Conservation (phyloP, 2,329 filamentous ascomycete species). For the Aspergillus niger region DNA sequence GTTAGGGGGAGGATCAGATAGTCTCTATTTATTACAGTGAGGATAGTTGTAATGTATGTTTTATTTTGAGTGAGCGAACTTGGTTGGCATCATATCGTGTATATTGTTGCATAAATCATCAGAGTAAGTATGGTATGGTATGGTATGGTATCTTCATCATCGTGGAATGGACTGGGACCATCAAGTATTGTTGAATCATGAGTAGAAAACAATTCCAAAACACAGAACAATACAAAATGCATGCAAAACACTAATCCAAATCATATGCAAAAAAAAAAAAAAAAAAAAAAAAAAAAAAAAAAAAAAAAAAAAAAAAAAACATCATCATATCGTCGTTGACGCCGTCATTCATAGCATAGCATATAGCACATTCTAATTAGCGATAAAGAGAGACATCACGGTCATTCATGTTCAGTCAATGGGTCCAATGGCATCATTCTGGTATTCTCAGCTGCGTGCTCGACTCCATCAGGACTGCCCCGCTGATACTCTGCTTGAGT, state of each 20-base stretch:
- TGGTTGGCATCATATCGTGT: constrained; percentile 2
- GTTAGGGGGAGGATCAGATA: constrained; percentile 30
- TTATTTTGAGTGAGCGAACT: constrained; percentile 4
- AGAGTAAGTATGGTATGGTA: not conserved
- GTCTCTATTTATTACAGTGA: not conserved
- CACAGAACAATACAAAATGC: too few species aligned
- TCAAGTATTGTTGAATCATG: too few species aligned
- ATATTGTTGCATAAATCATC: too few species aligned
- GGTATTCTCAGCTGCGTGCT: constrained; percentile 18
- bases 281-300: constrained; percentile 12
- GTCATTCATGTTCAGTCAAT: not conserved
- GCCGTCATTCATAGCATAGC: not conserved
- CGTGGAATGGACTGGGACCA: too few species aligned
- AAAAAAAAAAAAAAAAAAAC: constrained; percentile 11
- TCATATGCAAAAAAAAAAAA: constrained; percentile 6
- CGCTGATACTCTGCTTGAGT: constrained; percentile 55
- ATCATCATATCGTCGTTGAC: constrained; percentile 12
- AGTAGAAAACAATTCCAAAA: too few species aligned
- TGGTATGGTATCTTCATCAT: not conserved
- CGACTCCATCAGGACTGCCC: constrained; percentile 22
- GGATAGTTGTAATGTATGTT: not conserved
- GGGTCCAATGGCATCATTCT: not conserved
- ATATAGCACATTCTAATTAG: not conserved
- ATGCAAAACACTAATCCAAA: too few species aligned
- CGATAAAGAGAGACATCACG: constrained; percentile 10